phyloP scores from a whole-genome alignment of 257 asterid species.

The Solanum rostratum region DNA sequence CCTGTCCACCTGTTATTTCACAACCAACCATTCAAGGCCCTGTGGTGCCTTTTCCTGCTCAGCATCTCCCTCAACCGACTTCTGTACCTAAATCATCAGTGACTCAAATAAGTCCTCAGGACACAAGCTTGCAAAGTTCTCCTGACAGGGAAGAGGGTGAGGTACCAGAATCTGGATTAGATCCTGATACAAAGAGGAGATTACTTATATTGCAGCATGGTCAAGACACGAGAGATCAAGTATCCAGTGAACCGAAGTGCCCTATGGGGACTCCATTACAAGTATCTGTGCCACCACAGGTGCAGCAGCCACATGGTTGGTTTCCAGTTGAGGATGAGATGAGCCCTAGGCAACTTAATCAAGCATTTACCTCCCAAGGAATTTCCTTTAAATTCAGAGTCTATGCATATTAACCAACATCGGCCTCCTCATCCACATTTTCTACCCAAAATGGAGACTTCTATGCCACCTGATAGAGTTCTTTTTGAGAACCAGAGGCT shows the following conservation, averaged over 20 bases:
- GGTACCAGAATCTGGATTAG: constrained; percentile 95
- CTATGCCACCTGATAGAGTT: constrained; percentile 50
- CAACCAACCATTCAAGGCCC: constrained; percentile 42
- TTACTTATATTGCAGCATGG: constrained; percentile 94
- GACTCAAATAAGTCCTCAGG: constrained; percentile 47
- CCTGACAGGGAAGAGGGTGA: constrained; percentile 99
- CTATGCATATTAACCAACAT: constrained; percentile 50
- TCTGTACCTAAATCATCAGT: constrained; percentile 38
- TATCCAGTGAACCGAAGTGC: constrained; percentile 60
- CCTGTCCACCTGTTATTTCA: constrained; percentile 32
- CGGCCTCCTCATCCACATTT: constrained; percentile 52
- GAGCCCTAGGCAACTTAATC: constrained; percentile 49
- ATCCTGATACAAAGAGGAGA: constrained; percentile 98
- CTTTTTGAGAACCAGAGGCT: constrained; percentile 54
- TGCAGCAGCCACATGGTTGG: constrained; percentile 67
- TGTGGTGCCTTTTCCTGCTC: constrained; percentile 38
- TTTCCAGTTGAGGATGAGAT: constrained; percentile 73
- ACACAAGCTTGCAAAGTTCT: constrained; percentile 48
- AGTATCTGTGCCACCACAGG: constrained; percentile 62
- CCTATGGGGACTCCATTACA: constrained; percentile 51
- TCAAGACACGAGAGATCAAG: constrained; percentile 75
- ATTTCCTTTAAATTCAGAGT: constrained; percentile 39
- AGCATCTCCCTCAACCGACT: constrained; percentile 56
- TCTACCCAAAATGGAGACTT: constrained; percentile 50
- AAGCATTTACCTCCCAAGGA: constrained; percentile 46